Base-by-base conservation (phyloP, 805 yeast species). In the Lipomyces sp. region DNA sequence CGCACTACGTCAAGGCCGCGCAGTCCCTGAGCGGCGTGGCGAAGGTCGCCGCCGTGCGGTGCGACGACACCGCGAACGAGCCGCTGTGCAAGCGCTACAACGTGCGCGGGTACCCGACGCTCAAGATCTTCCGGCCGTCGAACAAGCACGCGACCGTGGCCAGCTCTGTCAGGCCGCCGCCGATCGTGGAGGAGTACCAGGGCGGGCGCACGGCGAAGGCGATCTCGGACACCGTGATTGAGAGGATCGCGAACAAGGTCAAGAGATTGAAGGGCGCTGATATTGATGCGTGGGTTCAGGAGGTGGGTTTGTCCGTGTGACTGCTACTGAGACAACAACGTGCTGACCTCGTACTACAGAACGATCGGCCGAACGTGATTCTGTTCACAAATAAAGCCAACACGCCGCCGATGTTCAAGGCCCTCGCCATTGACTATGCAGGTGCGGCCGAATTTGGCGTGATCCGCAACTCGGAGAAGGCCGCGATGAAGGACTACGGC, bases 91-190 rank as follows among this genome's bases (percentile, higher is more conserved):
- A 80, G 21, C 68, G 75, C 49, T 75, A 83, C 66, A 74, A 76
- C 47, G 70, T 93, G 28, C 73, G 79, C 59, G 95, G 96, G 0
- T 91, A 77, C 68, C 98, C 98, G 7, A 86, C 97, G 0, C 66
- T 93, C 28, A 69, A 82, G 70, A 83, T 84, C 3, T 90, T 84
- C 69, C 77, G 91, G 61, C 95, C 97, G 19, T 86, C 86, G 63
- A 70, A 70, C 26, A 57, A 58, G n/a, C 61, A 58, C 37, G 35
- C 43, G 40, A 53, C 60, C 47, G 56, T 55, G 40, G 10, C 29
- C 29, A 10, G 29, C 29, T 7, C 10, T 8, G 26, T 16, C 7
- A 36, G 26, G 18, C 16, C 28, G 3, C 24, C 11, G 31, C 59
- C 54, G 21, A 58, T 65, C 44, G 65, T 62, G 16, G 63, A 57